A percentile compares a stretch with the other conserved stretches of the same genome.
These are phyloP conservation scores for Fusarium sp. DNA, from an alignment of 2,329 filamentous ascomycete species.

Conservation along the genomic window DNA sequence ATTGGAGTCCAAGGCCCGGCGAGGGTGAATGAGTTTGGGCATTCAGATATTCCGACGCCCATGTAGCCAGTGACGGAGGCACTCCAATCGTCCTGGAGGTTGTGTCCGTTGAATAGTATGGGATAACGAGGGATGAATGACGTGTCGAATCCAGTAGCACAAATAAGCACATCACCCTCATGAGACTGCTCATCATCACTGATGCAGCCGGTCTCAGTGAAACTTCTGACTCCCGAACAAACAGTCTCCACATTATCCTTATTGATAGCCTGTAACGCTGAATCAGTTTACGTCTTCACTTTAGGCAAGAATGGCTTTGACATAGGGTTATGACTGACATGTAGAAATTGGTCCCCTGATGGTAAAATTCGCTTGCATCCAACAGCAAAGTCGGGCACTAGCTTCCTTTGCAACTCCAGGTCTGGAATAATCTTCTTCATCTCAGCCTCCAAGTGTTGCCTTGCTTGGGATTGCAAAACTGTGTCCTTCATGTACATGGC, in stretches of 20 bases:
- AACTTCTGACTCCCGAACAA: conserved; percentile 5
- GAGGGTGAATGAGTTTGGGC: conserved; percentile 21
- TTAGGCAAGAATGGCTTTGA: too few relatives aligned
- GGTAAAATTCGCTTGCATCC: conserved; percentile 20
- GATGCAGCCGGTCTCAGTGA: conserved; percentile 18
- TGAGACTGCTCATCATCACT: neutral
- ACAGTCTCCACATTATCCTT: conserved; percentile 3
- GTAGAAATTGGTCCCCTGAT: conserved; percentile 19
- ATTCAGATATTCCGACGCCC: conserved; percentile 21
- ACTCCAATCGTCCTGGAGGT: conserved; percentile 21
- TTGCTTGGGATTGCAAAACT: conserved; percentile 8
- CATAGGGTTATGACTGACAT: neutral
- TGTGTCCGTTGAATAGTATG: conserved; percentile 10
- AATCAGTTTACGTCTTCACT: neutral
- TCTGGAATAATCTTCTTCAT: conserved; percentile 15
- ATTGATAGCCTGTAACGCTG: neutral
- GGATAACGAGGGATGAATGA: conserved; percentile 21
- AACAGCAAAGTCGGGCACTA: conserved; percentile 15
- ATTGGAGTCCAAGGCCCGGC: conserved; percentile 21
- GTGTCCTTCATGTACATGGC: conserved; percentile 28
- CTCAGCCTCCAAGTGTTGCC: conserved; percentile 2
- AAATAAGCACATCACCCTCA: conserved; percentile 12
- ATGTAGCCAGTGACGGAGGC: conserved; percentile 18
- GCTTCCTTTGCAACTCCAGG: neutral
- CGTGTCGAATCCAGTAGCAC: conserved; percentile 20